Evolutionary conservation across 805 yeast genomes (phyloP).

Genomic region (Saccharomyces eubayanus): DNA sequence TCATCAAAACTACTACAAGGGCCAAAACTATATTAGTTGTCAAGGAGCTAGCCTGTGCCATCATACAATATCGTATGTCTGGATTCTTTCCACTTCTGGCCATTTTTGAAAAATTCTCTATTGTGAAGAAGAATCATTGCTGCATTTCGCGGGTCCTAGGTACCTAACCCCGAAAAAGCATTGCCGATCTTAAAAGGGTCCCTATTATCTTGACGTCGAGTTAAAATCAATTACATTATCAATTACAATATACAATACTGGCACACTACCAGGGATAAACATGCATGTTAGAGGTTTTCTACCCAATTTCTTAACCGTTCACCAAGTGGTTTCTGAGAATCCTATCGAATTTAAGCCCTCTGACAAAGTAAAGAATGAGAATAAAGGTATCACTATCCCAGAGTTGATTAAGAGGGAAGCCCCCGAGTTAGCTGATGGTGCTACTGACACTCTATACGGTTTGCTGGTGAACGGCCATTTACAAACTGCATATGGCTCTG

Average conservation of each 20-base stretch:
- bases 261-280: neutral
- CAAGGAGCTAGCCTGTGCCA: neutral
- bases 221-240: neutral
- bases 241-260: neutral
- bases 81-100: neutral
- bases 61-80: neutral
- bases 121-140: neutral
- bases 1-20: slow-evolving; percentile 14
- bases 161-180: neutral
- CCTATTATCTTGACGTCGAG: neutral
- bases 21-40: slow-evolving; percentile 3
- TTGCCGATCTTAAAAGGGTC: neutral
- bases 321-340: slow-evolving; percentile 1
- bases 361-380: neutral
- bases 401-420: slow-evolving; percentile 30
- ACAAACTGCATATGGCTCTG: slow-evolving; percentile 60
- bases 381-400: slow-evolving; percentile 10
- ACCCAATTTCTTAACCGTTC: slow-evolving; percentile 4
- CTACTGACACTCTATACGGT: slow-evolving; percentile 47
- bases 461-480: slow-evolving; percentile 54
- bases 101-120: neutral
- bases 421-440: slow-evolving; percentile 39
- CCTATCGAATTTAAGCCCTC: slow-evolving; percentile 1
- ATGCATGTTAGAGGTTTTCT: slow-evolving; percentile 1
- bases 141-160: neutral